Base-by-base conservation (phyloP, 1,284 basidiomycete species). In the Chalciporus sp. region DNA sequence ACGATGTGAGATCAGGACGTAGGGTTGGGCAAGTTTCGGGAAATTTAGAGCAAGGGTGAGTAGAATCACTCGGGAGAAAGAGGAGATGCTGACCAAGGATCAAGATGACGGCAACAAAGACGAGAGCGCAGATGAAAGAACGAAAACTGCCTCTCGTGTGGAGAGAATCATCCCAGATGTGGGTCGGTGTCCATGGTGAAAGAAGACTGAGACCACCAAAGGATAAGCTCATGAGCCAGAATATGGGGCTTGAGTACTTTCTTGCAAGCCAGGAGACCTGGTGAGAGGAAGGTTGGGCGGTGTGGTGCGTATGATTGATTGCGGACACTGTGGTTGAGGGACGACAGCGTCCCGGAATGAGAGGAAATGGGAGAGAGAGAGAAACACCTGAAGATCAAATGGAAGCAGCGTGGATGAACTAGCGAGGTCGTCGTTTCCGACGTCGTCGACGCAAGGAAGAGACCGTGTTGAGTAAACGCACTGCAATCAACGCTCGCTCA, bases 81-180 rank as follows among this genome's bases (percentile, higher is more conserved):
- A 0, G 7, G n/a, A 11, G 19, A 7, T 0, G 73, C 87, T 72
- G 61, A 90, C 90, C 90, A 52, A 92, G 76, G 60, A 91, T 78
- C 64, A 89, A 75, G 60, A 85, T 66, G 62, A 90, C 79, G 65
- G 86, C 81, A 67, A 81, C 72, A 65, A 88, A 82, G 63, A 89
- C 78, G 64, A 86, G 73, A 54, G 81, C 77, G 63, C 83, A 83
- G 68, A 90, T 77, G 62, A 88, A 74, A 59, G 86, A 85, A 70
- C 82, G 82, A 67, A 88, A 71, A 69, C 87, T 86, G 53, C 83
- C 76, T 66, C 82, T 82, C 57, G 77, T 76, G 60, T 80, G 70
- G 57, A 85, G 66, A 58, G 77, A 68, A 61, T 74, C 71, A 59
- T 81, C 74, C 64, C 82, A 75, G 52, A 79, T 71, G 53, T 76